Percentiles rank a stretch among this genome's conserved stretches.
Evolutionary conservation across 2,329 filamentous ascomycete genomes (phyloP).

Genomic region (Leptodontidium sp.): DNA sequence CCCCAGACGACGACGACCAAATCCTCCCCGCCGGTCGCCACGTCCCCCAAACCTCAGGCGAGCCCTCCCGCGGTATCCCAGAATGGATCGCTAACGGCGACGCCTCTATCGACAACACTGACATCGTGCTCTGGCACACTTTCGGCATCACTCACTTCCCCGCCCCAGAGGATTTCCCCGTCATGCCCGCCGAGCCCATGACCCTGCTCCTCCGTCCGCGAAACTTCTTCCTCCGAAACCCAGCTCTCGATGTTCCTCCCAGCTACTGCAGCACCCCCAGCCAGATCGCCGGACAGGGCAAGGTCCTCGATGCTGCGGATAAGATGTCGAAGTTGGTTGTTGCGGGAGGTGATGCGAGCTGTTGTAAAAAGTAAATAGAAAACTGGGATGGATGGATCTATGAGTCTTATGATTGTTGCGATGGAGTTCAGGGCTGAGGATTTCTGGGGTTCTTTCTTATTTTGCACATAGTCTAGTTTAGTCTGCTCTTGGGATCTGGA

Average conservation of each 20-base stretch:
- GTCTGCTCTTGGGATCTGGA: not conserved
- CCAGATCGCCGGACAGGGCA: slow-evolving; percentile 61
- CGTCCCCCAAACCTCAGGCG: slow-evolving; percentile 63
- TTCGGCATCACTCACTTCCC: slow-evolving; percentile 94
- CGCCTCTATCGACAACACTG: slow-evolving; percentile 78
- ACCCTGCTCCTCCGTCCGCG: slow-evolving; percentile 65
- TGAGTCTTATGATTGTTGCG: not conserved
- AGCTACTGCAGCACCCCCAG: slow-evolving; percentile 78
- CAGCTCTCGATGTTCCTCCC: slow-evolving; percentile 65
- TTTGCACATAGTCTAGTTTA: slow-evolving; percentile 2
- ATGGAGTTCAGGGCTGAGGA: slow-evolving; percentile 1
- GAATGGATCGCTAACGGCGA: slow-evolving; percentile 66
- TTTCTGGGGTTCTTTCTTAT: not conserved
- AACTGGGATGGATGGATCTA: not conserved
- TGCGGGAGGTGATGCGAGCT: slow-evolving; percentile 32
- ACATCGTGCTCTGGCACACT: slow-evolving; percentile 92
- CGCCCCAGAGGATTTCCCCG: slow-evolving; percentile 86
- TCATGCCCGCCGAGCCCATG: slow-evolving; percentile 91
- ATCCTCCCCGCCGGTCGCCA: slow-evolving; percentile 67
- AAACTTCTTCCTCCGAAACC: slow-evolving; percentile 67
- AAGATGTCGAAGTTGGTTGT: slow-evolving; percentile 52
- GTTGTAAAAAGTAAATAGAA: slow-evolving; percentile 41
- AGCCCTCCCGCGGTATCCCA: slow-evolving; percentile 53
- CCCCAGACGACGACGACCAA: slow-evolving; percentile 63
- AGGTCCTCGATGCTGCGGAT: slow-evolving; percentile 57